phyloP scores from a whole-genome alignment of 495 filamentous ascomycete genomes.

The Annulohypoxylon maeteangense region DNA sequence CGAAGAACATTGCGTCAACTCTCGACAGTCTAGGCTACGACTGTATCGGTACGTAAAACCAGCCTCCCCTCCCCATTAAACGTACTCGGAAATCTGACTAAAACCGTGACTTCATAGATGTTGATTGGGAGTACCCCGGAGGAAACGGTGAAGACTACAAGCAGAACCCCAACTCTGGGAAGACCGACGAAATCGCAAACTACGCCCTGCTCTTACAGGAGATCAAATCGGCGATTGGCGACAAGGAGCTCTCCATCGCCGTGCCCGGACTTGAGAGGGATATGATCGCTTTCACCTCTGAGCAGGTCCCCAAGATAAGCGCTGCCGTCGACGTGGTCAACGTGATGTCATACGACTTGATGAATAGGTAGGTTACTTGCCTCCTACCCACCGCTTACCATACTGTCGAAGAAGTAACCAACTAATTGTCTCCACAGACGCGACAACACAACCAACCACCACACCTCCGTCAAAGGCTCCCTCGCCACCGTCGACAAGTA shows the following conservation, averaged over 20 bases:
- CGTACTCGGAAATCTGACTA: constrained; percentile 4
- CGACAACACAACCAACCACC: constrained; percentile 67
- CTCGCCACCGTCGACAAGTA: constrained; percentile 64
- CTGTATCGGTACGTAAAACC: constrained; percentile 55
- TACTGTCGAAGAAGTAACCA: not conserved
- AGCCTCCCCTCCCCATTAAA: not conserved
- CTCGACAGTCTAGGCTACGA: constrained; percentile 66
- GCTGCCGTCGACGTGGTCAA: constrained; percentile 71
- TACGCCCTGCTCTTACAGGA: constrained; percentile 68
- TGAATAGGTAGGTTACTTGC: constrained; percentile 58
- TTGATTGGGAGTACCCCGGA: constrained; percentile 79
- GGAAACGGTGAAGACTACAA: constrained; percentile 71
- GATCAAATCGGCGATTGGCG: constrained; percentile 65
- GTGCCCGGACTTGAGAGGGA: constrained; percentile 67
- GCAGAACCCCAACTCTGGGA: constrained; percentile 64
- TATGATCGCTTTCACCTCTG: constrained; percentile 71
- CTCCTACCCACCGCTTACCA: no score
- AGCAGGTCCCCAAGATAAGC: constrained; percentile 67
- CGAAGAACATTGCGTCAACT: constrained; percentile 65
- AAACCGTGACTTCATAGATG: constrained; percentile 43
- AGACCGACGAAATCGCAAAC: constrained; percentile 66
- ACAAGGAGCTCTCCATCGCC: constrained; percentile 71
- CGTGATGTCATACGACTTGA: constrained; percentile 73
- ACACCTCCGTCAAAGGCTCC: constrained; percentile 63
- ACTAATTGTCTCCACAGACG: constrained; percentile 52